Base-by-base conservation (phyloP, 2,329 filamentous ascomycete species). In the Amesomyces nigricolor region DNA sequence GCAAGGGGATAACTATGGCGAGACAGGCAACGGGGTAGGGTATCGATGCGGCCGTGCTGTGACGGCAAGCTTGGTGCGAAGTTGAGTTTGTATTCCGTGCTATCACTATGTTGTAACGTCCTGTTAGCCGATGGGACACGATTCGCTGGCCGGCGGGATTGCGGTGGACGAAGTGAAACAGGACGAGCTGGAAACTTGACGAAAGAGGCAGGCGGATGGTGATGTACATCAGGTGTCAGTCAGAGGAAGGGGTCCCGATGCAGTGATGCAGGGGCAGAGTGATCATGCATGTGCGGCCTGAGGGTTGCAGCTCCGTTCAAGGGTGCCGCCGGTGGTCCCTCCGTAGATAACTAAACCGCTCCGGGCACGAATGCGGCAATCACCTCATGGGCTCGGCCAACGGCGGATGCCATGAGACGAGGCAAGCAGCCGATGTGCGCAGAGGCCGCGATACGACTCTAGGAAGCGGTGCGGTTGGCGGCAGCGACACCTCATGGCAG, bases 141-240 rank as follows among this genome's bases (percentile, higher is more conserved):
- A 58, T 59, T 52, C 49, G 44, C 43, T 55, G 17, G 26, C 40
- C 44, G 45, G 50, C 50, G 42, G 16, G 30, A 54, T 38, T 44
- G 53, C 57, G 51, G 53, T 47, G 55, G 55, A 53, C 54, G 44
- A 48, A 55, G 43, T 59, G 57, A 59, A 59, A 61, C 54, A 59
- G 55, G 43, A 30, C 59, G 51, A 57, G 54, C 47, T 59, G 56
- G 48, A 44, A 51, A 43, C 46, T 26, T 19, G 48, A 51, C 47
- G 29, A 46, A 54, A 59, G 16, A 59, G 54, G 39, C 50, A 56
- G 46, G 50, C 51, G 49, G 53, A 14, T 51, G 22, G 40, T 11
- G n/a, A 19, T 9, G 32, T 10, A 50, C 42, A 46, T 32, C 16
- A 19, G 22, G 30, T 17, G 13, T 10, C 29, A n/a, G 13, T 10